Percentiles rank a stretch among this genome's conserved stretches.
Conservation (phyloP, 371 early-diverging fungal genomes). For the Umbelopsis sp. region DNA sequence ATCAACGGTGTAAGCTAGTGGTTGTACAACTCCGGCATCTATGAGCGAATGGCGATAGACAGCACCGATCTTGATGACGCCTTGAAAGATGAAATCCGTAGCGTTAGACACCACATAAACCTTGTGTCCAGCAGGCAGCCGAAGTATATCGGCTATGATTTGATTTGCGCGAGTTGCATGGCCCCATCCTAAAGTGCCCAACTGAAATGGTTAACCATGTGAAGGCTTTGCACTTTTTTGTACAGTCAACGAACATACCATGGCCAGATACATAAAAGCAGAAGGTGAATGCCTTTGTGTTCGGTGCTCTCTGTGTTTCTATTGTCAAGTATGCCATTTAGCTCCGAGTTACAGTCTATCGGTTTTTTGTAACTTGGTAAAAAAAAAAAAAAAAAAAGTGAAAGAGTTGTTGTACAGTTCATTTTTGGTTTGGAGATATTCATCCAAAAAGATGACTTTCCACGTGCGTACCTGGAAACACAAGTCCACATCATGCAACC, state of each 20-base stretch:
- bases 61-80: constrained; percentile 60
- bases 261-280: constrained; percentile 76
- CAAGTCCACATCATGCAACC: not conserved
- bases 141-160: constrained; percentile 61
- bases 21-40: constrained; percentile 75
- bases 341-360: not conserved
- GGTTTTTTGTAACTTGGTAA: not conserved
- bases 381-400: constrained; percentile 8
- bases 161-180: constrained; percentile 72
- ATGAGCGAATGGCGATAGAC: constrained; percentile 62
- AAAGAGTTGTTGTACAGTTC: too few relatives aligned
- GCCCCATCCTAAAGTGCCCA: constrained; percentile 58
- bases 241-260: constrained; percentile 39
- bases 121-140: constrained; percentile 55
- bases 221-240: not conserved
- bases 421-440: constrained; percentile 7
- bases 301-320: constrained; percentile 24
- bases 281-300: constrained; percentile 44
- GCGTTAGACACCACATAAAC: constrained; percentile 72
- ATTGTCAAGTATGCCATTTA: constrained; percentile 35
- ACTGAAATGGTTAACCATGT: not conserved
- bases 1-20: constrained; percentile 74
- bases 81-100: constrained; percentile 67
- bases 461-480: constrained; percentile 14
- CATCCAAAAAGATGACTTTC: constrained; percentile 1